Conservation (phyloP, 2,329 filamentous ascomycete species). For the Penicillium sp. region DNA sequence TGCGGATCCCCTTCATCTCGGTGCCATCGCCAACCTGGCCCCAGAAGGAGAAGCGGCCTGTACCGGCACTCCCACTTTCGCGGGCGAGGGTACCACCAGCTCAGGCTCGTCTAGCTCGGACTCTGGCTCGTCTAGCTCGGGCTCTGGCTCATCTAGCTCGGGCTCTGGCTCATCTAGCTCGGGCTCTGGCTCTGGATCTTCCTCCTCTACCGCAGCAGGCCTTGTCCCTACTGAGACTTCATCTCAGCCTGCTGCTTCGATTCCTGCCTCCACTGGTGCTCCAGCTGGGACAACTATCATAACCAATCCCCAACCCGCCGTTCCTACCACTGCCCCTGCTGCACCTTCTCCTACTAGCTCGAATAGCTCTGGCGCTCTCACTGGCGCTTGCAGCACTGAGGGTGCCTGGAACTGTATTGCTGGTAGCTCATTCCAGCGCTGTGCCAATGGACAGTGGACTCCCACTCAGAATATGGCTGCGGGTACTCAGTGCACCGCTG, state of each 20-base stretch:
- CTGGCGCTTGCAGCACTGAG: slow-evolving; percentile 55
- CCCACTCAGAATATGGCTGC: slow-evolving; percentile 53
- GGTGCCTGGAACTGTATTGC: slow-evolving; percentile 63
- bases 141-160: slow-evolving; percentile 31
- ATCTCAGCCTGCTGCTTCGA: background rate
- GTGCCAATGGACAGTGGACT: slow-evolving; percentile 63
- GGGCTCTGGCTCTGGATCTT: slow-evolving; percentile 22
- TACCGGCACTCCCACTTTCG: slow-evolving; percentile 38
- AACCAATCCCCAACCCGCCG: background rate
- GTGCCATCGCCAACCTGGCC: slow-evolving; percentile 44
- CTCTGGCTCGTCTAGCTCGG: too few relatives aligned
- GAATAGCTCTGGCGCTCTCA: slow-evolving; percentile 41
- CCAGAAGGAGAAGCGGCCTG: slow-evolving; percentile 35
- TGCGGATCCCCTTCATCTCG: too few relatives aligned
- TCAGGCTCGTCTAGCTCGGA: slow-evolving; percentile 29
- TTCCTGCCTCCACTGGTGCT: background rate
- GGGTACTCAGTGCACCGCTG: slow-evolving; percentile 58
- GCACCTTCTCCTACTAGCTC: slow-evolving; percentile 23
- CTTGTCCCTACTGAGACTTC: background rate
- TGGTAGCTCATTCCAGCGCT: slow-evolving; percentile 63
- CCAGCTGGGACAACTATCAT: slow-evolving; percentile 2
- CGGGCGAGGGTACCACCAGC: slow-evolving; percentile 36
- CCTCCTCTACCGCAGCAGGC: background rate
- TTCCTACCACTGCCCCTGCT: slow-evolving; percentile 10
- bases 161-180: slow-evolving; percentile 15